Evolutionary conservation across 495 filamentous ascomycete species (phyloP).

Genomic region (Annulohypoxylon stygium): DNA sequence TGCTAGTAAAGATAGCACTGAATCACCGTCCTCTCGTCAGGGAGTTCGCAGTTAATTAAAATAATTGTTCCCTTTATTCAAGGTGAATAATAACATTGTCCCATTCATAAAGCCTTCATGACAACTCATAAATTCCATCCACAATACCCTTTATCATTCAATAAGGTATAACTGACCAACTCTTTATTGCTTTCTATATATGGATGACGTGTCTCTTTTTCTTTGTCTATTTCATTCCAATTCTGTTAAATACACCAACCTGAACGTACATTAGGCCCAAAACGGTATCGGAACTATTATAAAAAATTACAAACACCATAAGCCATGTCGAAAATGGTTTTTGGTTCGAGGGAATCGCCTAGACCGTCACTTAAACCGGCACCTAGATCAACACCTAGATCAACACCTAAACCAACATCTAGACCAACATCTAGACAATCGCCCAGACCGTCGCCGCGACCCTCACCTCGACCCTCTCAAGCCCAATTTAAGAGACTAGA

Average conservation of each 20-base stretch:
- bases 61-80: background rate
- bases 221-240: background rate
- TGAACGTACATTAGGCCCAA: background rate
- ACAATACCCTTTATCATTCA: background rate
- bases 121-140: background rate
- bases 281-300: background rate
- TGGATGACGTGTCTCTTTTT: background rate
- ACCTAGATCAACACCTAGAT: too few relatives aligned
- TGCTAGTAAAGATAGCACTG: background rate
- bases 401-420: too few relatives aligned
- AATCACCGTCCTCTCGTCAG: background rate
- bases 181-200: background rate
- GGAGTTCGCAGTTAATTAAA: background rate
- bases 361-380: background rate
- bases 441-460: too few relatives aligned
- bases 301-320: background rate
- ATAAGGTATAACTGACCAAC: background rate
- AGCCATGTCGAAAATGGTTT: background rate
- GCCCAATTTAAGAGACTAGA: constrained; percentile 12
- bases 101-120: background rate
- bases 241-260: background rate
- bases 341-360: background rate
- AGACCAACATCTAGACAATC: too few relatives aligned
- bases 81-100: background rate
- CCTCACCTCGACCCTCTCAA: background rate